Conservation (phyloP, 768 basidiomycete genomes). For the Tylopilus sp. region DNA sequence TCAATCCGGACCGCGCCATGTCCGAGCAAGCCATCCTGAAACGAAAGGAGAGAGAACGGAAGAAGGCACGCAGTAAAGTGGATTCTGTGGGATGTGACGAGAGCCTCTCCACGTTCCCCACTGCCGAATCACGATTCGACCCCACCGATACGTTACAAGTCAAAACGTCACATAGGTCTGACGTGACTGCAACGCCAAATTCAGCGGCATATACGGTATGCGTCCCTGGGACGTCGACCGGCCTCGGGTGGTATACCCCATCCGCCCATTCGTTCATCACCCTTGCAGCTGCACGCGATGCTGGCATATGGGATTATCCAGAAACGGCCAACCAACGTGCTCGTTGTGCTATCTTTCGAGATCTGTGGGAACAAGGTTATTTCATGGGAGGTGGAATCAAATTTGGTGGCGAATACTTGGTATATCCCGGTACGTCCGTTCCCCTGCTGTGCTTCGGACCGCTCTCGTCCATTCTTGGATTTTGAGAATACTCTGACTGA, state of each 20-base stretch:
- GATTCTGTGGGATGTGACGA: slow-evolving; percentile 10
- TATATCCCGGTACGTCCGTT: slow-evolving; percentile 79
- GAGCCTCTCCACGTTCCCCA: background rate
- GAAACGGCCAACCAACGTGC: slow-evolving; percentile 62
- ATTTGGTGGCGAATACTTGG: slow-evolving; percentile 94
- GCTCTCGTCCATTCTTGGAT: no score
- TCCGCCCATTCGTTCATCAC: slow-evolving; percentile 45
- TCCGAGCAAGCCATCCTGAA: slow-evolving; percentile 67
- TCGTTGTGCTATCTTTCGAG: slow-evolving; percentile 73
- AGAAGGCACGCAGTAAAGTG: slow-evolving; percentile 20
- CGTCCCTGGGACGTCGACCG: slow-evolving; percentile 62
- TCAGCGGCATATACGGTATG: slow-evolving; percentile 48
- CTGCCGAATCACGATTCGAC: background rate
- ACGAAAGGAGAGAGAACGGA: slow-evolving; percentile 64
- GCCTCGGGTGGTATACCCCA: slow-evolving; percentile 67
- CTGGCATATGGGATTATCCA: slow-evolving; percentile 79
- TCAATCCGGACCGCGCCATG: slow-evolving; percentile 39
- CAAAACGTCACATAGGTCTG: background rate
- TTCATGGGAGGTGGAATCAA: slow-evolving; percentile 89
- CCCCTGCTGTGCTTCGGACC: background rate
- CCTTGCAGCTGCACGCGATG: slow-evolving; percentile 56
- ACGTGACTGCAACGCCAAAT: slow-evolving; percentile 4
- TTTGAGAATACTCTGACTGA: background rate
- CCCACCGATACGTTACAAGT: background rate
- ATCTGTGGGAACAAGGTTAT: slow-evolving; percentile 78